These are phyloP conservation scores for Phlebopus sp. DNA, from an alignment of 1,284 basidiomycete species.

Conservation along the genomic window DNA sequence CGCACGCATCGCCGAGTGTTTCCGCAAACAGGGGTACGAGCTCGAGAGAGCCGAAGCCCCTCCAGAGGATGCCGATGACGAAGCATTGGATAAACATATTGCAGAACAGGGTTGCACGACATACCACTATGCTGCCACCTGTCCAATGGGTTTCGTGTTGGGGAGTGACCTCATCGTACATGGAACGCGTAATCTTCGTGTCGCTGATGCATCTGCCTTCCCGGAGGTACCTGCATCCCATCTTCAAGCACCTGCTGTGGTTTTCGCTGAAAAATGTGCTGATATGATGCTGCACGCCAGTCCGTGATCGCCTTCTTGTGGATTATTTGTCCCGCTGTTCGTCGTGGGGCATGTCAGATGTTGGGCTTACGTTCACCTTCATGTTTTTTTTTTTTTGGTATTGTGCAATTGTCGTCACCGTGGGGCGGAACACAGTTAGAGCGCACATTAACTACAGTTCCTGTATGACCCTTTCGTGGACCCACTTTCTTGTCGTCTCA, in stretches of 20 bases:
- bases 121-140: conserved; percentile 38
- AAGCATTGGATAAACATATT: conserved; percentile 1
- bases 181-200: conserved; percentile 41
- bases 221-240: conserved; percentile 40
- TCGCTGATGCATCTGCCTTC: conserved; percentile 56
- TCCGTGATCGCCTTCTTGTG: not conserved
- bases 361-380: no score
- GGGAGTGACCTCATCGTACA: conserved; percentile 45
- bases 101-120: conserved; percentile 15
- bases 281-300: conserved; percentile 1
- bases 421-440: no score
- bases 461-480: no score
- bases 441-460: no score
- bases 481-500: not conserved
- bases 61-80: not conserved
- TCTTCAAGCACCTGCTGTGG: conserved; percentile 5
- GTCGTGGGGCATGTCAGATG: no score
- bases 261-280: conserved; percentile 8
- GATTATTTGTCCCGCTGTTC: no score
- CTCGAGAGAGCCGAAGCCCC: conserved; percentile 20
- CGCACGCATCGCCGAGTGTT: conserved; percentile 27
- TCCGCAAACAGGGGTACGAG: conserved; percentile 31
- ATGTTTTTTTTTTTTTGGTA: no score
- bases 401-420: no score
- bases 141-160: conserved; percentile 42